Percentiles rank a stretch among this genome's conserved stretches.
These are phyloP conservation scores for Gaeumannomyces tritici DNA, from an alignment of 2,329 filamentous ascomycete species.

Conservation along the genomic window DNA sequence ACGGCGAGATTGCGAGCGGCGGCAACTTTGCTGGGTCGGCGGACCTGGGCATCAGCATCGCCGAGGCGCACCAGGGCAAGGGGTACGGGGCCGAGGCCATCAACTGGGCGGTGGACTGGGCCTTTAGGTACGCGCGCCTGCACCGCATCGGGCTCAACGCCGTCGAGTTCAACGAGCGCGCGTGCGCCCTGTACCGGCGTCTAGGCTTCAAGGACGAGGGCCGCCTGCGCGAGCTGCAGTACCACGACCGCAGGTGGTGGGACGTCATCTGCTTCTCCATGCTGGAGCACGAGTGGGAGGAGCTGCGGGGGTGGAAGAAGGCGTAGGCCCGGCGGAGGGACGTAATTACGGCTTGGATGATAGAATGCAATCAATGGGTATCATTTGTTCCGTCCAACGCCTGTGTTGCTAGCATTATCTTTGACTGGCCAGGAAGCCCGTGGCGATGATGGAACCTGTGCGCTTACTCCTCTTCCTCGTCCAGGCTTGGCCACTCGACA, in stretches of 20 bases:
- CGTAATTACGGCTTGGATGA: neutral
- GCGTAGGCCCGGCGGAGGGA: too few relatives aligned
- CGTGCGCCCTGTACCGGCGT: constrained; percentile 29
- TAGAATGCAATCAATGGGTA: neutral
- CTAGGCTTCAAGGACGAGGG: constrained; percentile 36
- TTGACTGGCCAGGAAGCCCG: too few relatives aligned
- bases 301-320: neutral
- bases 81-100: constrained; percentile 38
- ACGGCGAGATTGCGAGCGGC: neutral
- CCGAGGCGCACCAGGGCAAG: constrained; percentile 21
- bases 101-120: constrained; percentile 35
- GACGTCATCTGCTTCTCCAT: constrained; percentile 24
- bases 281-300: constrained; percentile 26
- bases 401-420: too few relatives aligned
- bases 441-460: too few relatives aligned
- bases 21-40: constrained; percentile 2
- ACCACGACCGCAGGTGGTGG: constrained; percentile 30
- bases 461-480: constrained; percentile 29
- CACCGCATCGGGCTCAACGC: constrained; percentile 31
- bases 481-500: constrained; percentile 23
- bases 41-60: constrained; percentile 25
- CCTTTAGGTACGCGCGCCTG: constrained; percentile 31
- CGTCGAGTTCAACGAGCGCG: constrained; percentile 31
- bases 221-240: constrained; percentile 27
- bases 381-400: neutral